Percentiles rank a stretch among this genome's conserved stretches.
phyloP scores from a whole-genome alignment of 805 yeast species.

The Groenewaldozyma salmanticensis region DNA sequence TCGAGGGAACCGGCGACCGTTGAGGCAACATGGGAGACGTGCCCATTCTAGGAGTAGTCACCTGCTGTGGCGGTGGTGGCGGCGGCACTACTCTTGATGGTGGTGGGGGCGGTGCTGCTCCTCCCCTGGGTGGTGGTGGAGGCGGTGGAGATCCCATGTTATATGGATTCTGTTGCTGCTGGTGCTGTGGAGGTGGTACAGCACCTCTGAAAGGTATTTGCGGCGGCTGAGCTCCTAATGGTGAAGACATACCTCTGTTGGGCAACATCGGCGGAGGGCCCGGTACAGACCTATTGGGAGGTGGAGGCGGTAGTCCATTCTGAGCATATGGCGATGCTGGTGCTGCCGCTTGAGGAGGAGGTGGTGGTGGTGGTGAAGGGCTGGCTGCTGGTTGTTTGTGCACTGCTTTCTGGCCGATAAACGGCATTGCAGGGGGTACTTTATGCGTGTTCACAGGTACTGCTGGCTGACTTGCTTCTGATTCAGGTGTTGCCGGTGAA shows the following conservation, averaged over 20 bases:
- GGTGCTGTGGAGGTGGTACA: conserved; percentile 15
- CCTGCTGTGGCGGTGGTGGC: conserved; percentile 16
- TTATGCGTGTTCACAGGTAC: conserved; percentile 12
- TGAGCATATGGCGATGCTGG: conserved; percentile 14
- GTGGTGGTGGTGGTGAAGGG: conserved; percentile 12
- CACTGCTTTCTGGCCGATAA: conserved; percentile 17
- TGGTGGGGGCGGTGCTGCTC: conserved; percentile 19
- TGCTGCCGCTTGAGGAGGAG: conserved; percentile 7
- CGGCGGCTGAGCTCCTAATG: conserved; percentile 10
- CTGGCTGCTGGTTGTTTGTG: neutral
- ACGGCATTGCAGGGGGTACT: conserved; percentile 24
- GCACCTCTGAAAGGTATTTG: conserved; percentile 13
- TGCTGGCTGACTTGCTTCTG: conserved; percentile 2
- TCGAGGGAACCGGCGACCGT: too few species aligned
- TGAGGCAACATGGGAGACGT: too few species aligned
- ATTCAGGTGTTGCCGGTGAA: conserved; percentile 3
- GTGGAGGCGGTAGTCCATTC: conserved; percentile 21
- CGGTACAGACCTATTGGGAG: conserved; percentile 10
- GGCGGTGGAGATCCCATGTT: too few species aligned
- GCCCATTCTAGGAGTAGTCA: conserved; percentile 11
- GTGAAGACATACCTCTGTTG: too few species aligned
- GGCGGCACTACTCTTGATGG: conserved; percentile 15
- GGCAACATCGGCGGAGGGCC: too few species aligned
- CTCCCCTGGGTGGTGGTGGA: conserved; percentile 14
- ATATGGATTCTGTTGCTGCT: conserved; percentile 13